Conservation (phyloP, 2,329 filamentous ascomycete species). For the Microdochium trichocladiopsis region DNA sequence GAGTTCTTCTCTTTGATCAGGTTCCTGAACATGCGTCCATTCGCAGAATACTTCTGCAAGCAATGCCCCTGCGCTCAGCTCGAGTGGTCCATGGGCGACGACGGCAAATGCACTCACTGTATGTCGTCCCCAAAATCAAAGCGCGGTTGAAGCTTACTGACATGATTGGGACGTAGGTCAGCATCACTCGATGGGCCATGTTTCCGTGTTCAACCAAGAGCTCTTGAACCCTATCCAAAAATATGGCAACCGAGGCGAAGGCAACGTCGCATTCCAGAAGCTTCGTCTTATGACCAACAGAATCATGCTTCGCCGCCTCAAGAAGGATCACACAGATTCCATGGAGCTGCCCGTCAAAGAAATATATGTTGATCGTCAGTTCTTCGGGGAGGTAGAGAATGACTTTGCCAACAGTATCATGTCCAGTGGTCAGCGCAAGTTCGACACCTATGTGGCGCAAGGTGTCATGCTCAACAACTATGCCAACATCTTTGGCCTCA, state of each 20-base stretch:
- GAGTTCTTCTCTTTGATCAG: slow-evolving; percentile 93
- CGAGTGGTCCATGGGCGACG: slow-evolving; percentile 73
- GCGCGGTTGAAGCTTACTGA: no score
- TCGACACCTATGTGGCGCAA: slow-evolving; percentile 91
- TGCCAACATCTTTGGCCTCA: slow-evolving; percentile 96
- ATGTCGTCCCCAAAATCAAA: slow-evolving; percentile 44
- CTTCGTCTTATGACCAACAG: slow-evolving; percentile 82
- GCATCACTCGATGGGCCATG: slow-evolving; percentile 35
- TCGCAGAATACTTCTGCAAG: slow-evolving; percentile 92
- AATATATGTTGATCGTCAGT: slow-evolving; percentile 85
- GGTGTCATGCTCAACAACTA: slow-evolving; percentile 96
- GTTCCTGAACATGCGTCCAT: slow-evolving; percentile 83
- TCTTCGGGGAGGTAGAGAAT: slow-evolving; percentile 92
- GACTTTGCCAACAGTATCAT: slow-evolving; percentile 96
- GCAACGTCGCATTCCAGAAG: slow-evolving; percentile 68
- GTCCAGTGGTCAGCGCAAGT: slow-evolving; percentile 80
- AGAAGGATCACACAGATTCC: slow-evolving; percentile 85
- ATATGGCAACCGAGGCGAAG: slow-evolving; percentile 52
- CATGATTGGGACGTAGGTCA: no score
- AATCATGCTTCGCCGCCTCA: slow-evolving; percentile 93
- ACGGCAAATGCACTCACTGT: slow-evolving; percentile 66
- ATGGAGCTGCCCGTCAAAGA: slow-evolving; percentile 98
- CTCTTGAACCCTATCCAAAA: slow-evolving; percentile 75
- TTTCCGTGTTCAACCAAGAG: slow-evolving; percentile 91
- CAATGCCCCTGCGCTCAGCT: slow-evolving; percentile 72